phyloP scores from a whole-genome alignment of 2,329 filamentous ascomycete genomes.

The Pseudogymnoascus verrucosus region DNA sequence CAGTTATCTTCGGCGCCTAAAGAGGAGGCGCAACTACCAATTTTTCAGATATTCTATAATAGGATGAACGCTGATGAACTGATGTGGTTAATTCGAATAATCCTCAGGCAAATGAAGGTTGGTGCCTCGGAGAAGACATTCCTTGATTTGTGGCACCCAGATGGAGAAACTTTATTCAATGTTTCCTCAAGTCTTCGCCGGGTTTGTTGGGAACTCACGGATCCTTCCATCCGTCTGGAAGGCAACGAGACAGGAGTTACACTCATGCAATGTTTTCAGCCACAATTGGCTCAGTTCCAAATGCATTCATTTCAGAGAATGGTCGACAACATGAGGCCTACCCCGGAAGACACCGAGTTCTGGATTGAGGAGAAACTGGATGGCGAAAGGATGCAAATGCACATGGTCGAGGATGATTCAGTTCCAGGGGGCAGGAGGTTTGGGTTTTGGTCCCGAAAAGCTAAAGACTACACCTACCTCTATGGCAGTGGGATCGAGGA shows the following conservation, averaged over 20 bases:
- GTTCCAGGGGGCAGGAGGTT: conserved; percentile 66
- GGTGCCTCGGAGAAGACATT: conserved; percentile 83
- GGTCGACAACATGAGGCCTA: conserved; percentile 57
- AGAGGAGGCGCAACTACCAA: conserved; percentile 74
- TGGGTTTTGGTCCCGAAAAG: conserved; percentile 89
- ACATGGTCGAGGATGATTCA: conserved; percentile 67
- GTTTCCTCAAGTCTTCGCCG: conserved; percentile 83
- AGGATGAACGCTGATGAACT: conserved; percentile 91
- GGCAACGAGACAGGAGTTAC: conserved; percentile 66
- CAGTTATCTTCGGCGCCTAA: conserved; percentile 64
- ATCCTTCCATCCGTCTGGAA: conserved; percentile 64
- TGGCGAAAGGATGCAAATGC: conserved; percentile 93
- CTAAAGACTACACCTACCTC: conserved; percentile 91
- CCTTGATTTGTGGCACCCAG: conserved; percentile 72
- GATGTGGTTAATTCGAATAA: conserved; percentile 89
- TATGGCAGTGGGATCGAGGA: conserved; percentile 75
- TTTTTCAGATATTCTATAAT: conserved; percentile 78
- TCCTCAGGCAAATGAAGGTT: conserved; percentile 68
- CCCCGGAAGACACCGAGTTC: conserved; percentile 66
- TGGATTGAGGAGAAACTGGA: conserved; percentile 99
- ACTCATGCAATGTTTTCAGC: conserved; percentile 93
- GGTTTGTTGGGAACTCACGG: conserved; percentile 88
- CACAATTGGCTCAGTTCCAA: conserved; percentile 89
- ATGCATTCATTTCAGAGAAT: conserved; percentile 74
- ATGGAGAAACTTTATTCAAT: conserved; percentile 72